These are phyloP conservation scores for Linnemannia zychae DNA, from an alignment of 192 early-diverging fungal species.

Conservation along the genomic window DNA sequence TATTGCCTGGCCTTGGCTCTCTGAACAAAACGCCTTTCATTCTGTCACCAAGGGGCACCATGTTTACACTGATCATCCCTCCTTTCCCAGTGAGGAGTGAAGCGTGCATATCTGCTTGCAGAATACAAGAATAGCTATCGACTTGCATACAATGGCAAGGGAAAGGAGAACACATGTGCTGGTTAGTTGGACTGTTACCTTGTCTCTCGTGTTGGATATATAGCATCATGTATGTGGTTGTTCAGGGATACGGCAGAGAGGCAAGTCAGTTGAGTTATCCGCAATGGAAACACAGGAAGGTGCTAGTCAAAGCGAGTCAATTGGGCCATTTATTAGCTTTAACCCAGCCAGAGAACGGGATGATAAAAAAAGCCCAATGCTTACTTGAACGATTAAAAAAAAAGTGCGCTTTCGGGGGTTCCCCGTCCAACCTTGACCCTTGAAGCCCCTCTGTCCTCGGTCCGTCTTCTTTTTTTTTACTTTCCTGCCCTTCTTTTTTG, in stretches of 20 bases:
- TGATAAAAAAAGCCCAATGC: slow-evolving; percentile 3
- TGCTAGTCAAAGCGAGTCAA: neutral
- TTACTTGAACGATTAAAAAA: no score
- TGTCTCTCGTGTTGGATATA: no score
- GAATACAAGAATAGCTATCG: no score
- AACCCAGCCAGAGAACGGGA: neutral
- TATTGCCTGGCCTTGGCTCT: neutral
- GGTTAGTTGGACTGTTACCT: no score
- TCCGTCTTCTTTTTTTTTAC: neutral
- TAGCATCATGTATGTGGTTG: neutral
- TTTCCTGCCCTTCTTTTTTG: neutral
- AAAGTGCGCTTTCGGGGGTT: neutral
- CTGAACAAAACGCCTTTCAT: no score
- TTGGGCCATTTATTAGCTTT: neutral
- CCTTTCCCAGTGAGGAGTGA: no score
- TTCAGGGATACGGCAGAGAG: no score
- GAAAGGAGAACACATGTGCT: no score
- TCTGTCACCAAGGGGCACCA: no score
- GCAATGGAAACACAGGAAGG: slow-evolving; percentile 4
- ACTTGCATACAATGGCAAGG: no score
- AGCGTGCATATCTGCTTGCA: no score
- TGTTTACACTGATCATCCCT: no score
- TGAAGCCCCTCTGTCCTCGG: neutral
- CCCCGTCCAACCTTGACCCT: neutral
- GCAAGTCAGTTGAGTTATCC: neutral